Conservation (phyloP, 306 rosid species). For the Glycine soja region DNA sequence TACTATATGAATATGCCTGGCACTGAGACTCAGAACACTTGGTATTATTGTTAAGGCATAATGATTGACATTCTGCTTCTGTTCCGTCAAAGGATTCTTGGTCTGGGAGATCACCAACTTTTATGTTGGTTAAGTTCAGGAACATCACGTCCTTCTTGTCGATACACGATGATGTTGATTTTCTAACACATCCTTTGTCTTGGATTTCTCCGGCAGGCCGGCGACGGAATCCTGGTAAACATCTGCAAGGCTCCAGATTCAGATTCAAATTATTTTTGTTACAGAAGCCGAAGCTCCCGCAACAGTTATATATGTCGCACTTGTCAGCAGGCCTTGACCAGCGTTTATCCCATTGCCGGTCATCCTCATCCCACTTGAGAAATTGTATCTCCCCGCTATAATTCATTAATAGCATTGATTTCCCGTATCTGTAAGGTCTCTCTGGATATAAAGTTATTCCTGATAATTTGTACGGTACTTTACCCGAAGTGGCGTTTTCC, state of each 20-base stretch:
- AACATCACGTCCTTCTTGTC: background rate
- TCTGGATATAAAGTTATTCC: no score
- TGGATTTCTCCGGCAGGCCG: no score
- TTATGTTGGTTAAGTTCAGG: constrained; percentile 40
- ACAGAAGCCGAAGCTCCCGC: constrained; percentile 56
- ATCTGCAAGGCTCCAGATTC: constrained; percentile 29
- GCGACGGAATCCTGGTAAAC: constrained; percentile 57
- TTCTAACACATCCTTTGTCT: constrained; percentile 45
- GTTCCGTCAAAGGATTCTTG: accelerated
- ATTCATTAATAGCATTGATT: constrained; percentile 44
- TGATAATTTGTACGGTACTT: no score
- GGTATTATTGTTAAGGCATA: background rate
- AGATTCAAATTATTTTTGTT: background rate
- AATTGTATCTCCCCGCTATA: constrained; percentile 14
- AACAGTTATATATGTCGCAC: constrained; percentile 38
- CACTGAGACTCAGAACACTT: background rate
- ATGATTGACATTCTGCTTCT: constrained; percentile 42
- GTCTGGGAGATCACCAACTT: background rate
- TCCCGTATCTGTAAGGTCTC: no score
- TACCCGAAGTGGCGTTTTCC: background rate
- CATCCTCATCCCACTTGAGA: background rate
- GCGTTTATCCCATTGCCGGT: accelerated
- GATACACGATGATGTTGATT: background rate
- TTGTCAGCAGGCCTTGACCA: constrained; percentile 34
- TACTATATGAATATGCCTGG: constrained; percentile 53